Evolutionary conservation across 1,284 basidiomycete species (phyloP).

Genomic region (Singerocomus inundabilis): DNA sequence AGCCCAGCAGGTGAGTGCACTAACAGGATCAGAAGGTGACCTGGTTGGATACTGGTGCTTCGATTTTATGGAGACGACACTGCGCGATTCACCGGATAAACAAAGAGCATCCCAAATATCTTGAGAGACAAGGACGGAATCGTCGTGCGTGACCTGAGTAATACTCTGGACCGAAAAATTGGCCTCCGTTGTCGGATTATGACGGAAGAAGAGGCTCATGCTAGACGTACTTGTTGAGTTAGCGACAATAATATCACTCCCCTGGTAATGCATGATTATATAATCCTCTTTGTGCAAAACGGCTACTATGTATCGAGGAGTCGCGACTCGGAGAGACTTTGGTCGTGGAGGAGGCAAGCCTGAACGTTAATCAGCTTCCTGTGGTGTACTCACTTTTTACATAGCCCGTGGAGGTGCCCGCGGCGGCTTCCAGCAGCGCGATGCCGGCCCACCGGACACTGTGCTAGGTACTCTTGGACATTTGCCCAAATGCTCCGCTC

Average conservation of each 20-base stretch:
- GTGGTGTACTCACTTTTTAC: constrained; percentile 9
- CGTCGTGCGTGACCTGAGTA: constrained; percentile 3
- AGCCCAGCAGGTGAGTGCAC: constrained; percentile 32
- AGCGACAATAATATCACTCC: too few relatives aligned
- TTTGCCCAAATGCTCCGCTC: neutral
- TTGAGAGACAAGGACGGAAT: constrained; percentile 31
- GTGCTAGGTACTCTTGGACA: constrained; percentile 61
- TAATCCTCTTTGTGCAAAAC: constrained; percentile 9
- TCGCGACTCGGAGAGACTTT: constrained; percentile 44
- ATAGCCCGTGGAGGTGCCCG: constrained; percentile 56
- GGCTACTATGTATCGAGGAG: constrained; percentile 48
- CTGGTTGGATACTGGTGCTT: constrained; percentile 19
- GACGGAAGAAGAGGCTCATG: constrained; percentile 36
- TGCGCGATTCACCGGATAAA: constrained; percentile 16
- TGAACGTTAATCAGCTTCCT: neutral
- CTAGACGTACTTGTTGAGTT: too few relatives aligned
- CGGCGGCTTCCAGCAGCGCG: constrained; percentile 69
- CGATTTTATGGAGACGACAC: constrained; percentile 23
- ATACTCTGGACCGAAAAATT: constrained; percentile 22
- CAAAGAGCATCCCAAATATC: constrained; percentile 35
- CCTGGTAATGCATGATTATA: constrained; percentile 5
- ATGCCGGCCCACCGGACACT: constrained; percentile 80
- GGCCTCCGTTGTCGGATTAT: constrained; percentile 20
- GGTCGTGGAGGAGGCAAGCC: constrained; percentile 43
- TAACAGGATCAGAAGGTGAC: constrained; percentile 4